These are phyloP conservation scores for Apiotrichum domesticum DNA, from an alignment of 1,284 basidiomycete genomes.

Conservation along the genomic window DNA sequence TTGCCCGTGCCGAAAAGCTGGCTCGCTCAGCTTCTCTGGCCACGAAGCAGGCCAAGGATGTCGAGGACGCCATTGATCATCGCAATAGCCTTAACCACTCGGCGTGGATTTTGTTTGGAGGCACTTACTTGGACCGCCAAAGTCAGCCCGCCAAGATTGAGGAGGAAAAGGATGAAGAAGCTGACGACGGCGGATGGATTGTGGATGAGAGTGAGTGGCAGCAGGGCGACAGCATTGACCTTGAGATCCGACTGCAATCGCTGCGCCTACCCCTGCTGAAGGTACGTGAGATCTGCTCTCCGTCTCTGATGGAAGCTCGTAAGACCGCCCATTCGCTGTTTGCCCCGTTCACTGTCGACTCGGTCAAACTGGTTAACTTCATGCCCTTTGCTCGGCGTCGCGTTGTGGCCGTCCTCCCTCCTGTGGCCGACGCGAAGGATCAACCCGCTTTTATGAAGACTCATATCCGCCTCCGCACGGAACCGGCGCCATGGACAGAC, in stretches of 20 bases:
- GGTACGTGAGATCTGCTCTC: not conserved
- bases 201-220: no score
- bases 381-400: slow-evolving; percentile 29
- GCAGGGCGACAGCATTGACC: no score
- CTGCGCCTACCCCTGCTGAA: not conserved
- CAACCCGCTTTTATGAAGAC: not conserved
- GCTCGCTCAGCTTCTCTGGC: slow-evolving; percentile 21
- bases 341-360: not conserved
- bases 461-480: slow-evolving; percentile 26
- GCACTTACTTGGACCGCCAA: slow-evolving; percentile 17
- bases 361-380: slow-evolving; percentile 16
- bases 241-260: no score
- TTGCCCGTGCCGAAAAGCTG: slow-evolving; percentile 20
- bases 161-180: not conserved
- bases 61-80: slow-evolving; percentile 28
- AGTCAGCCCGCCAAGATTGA: slow-evolving; percentile 4
- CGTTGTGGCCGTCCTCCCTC: slow-evolving; percentile 18
- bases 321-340: not conserved
- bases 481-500: slow-evolving; percentile 28
- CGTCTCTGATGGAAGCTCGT: slow-evolving; percentile 3
- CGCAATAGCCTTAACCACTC: slow-evolving; percentile 23
- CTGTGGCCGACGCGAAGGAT: not conserved
- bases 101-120: slow-evolving; percentile 26
- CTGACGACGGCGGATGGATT: no score
- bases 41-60: slow-evolving; percentile 19